Evolutionary conservation across 2,329 filamentous ascomycete species (phyloP), one percentile per base, ranked within the genome.

Genomic region (Arthrobotrys sinensis): DNA sequence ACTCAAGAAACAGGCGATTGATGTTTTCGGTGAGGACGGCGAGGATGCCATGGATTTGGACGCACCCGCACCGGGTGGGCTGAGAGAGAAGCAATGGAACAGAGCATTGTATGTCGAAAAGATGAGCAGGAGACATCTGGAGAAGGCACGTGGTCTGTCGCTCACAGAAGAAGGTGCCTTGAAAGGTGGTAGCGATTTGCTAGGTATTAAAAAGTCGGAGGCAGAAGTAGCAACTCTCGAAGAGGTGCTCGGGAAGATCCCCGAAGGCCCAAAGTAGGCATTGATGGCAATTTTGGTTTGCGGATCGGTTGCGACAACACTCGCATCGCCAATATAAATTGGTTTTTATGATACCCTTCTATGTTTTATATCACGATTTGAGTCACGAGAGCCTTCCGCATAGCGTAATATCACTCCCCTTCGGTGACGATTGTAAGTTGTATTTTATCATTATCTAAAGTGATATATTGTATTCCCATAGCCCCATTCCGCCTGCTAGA

Each of bases 41-140:
- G 66, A 69, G 11, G 67, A 50, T 0, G 83, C 83, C 32, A 84
- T 84, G 2, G 82, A 83, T 34, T 48, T 79, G 81, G 80, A 80
- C 83, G 63, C 73, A n/a, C 81, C 82, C 2, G 81, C 82, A 5
- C 82, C 84, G 8, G 83, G 84, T 4, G 82, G 82, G 14, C 82
- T 86, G 66, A 87, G 87, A 82, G 88, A 88, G 53, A 92, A 90
- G 86, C 88, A 90, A 45, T 88, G 90, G 66, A 90, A 96, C 83
- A 87, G 95, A 77, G 87, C 91, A 71, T 89, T 92, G 80, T 98
- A 98, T 83, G 90, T 98, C 60, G 94, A 97, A 85, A 88, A 88
- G 67, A 91, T 94, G 82, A 92, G 93, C 63, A 87, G 90, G 80
- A 88, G 92, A 76, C 92, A 96, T 83, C 86, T 97, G 46, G 93